Conservation (phyloP, 495 filamentous ascomycete genomes). For the Bacidia gigantensis region DNA sequence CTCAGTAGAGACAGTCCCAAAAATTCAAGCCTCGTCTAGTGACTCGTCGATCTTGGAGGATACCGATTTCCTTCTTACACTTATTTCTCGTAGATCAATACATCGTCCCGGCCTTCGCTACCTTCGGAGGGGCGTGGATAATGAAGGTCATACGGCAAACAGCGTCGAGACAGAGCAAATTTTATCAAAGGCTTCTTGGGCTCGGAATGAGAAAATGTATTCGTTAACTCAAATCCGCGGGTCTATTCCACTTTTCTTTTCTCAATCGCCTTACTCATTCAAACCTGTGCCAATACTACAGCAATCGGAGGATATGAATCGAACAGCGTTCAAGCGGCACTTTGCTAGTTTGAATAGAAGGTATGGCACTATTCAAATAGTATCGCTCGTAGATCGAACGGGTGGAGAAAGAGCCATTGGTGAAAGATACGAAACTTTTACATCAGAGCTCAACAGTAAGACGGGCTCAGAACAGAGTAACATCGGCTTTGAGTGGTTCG, state of each 20-base stretch:
- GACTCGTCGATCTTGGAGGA: background rate
- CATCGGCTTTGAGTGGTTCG: conserved; percentile 82
- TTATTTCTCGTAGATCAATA: conserved; percentile 74
- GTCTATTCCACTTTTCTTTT: conserved; percentile 85
- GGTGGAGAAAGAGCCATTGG: conserved; percentile 68
- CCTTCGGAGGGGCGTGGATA: conserved; percentile 80
- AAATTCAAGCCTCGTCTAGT: conserved; percentile 1
- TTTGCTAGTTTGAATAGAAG: conserved; percentile 48
- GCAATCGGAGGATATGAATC: conserved; percentile 63
- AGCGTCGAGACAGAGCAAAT: conserved; percentile 89
- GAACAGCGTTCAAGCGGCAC: conserved; percentile 62
- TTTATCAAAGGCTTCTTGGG: conserved; percentile 52
- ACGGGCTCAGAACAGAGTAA: conserved; percentile 34
- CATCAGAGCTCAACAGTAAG: conserved; percentile 47
- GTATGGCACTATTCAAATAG: conserved; percentile 68
- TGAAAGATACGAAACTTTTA: conserved; percentile 55
- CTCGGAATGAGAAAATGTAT: conserved; percentile 47
- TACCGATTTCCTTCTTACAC: conserved; percentile 55
- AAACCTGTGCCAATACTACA: conserved; percentile 74
- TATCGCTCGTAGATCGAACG: conserved; percentile 76
- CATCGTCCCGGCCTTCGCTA: conserved; percentile 81
- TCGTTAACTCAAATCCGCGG: conserved; percentile 78
- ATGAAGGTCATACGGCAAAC: conserved; percentile 79
- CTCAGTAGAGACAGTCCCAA: conserved; percentile 4
- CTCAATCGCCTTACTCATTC: conserved; percentile 81